These are phyloP conservation scores for Nicotiana benthamiana DNA, from an alignment of 257 asterid genomes.

Conservation along the genomic window DNA sequence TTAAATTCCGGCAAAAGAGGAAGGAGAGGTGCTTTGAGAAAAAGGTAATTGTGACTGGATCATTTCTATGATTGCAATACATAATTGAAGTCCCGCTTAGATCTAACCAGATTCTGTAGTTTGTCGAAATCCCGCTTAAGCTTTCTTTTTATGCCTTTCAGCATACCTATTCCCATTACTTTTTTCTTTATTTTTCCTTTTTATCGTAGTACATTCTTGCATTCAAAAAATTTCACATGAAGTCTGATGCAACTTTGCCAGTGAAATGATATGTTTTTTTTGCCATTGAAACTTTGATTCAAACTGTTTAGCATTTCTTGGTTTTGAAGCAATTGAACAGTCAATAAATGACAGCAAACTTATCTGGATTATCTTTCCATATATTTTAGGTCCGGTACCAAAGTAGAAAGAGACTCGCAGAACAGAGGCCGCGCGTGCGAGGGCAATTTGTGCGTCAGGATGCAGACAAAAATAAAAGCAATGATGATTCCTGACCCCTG, in stretches of 20 bases:
- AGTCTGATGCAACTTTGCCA: not conserved
- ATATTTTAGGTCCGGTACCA: constrained; percentile 40
- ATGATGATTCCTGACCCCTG: constrained; percentile 20
- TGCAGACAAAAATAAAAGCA: constrained; percentile 17
- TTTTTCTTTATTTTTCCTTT: not conserved
- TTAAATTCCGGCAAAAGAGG: constrained; percentile 40
- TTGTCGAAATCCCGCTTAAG: not conserved
- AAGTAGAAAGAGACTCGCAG: constrained; percentile 43
- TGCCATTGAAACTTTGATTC: not conserved
- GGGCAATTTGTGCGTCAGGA: constrained; percentile 43
- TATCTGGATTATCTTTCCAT: not conserved
- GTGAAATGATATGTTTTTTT: not conserved
- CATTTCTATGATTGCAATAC: not conserved
- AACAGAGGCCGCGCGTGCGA: constrained; percentile 42
- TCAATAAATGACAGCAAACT: not conserved
- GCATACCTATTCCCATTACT: not conserved
- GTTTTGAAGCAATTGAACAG: not conserved
- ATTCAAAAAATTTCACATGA: not conserved
- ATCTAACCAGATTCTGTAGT: not conserved
- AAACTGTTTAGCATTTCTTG: not conserved
- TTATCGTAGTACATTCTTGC: not conserved
- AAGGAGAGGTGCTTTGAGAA: constrained; percentile 47
- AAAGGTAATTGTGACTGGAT: constrained; percentile 24
- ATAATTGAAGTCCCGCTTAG: not conserved
- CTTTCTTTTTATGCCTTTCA: not conserved